Evolutionary conservation across 345 rosid genomes (phyloP).

Genomic region (Raphanus raphanistrum): DNA sequence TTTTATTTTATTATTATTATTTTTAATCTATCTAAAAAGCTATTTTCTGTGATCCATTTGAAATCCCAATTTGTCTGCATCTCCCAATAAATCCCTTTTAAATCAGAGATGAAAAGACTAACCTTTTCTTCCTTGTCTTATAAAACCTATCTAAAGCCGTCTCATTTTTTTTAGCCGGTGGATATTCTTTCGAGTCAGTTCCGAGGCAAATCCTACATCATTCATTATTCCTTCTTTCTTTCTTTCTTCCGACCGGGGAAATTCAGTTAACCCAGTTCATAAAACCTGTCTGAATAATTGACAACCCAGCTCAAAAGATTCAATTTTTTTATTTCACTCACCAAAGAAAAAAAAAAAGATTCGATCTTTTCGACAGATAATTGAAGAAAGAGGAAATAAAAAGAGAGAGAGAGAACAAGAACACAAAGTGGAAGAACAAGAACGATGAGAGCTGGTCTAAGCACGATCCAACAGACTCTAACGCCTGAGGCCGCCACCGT

Average conservation of each 20-base stretch:
- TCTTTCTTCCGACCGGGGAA: neutral
- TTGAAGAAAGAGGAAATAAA: conserved; percentile 32
- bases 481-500: conserved; percentile 94
- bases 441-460: conserved; percentile 91
- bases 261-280: conserved; percentile 8
- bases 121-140: conserved; percentile 30
- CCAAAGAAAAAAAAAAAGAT: conserved; percentile 23
- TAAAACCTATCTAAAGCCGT: conserved; percentile 32
- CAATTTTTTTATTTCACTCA: conserved; percentile 14
- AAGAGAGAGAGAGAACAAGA: neutral
- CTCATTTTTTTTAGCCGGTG: conserved; percentile 27
- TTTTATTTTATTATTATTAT: neutral
- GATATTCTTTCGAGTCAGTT: conserved; percentile 1
- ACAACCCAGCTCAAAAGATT: conserved; percentile 36
- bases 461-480: conserved; percentile 97
- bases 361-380: conserved; percentile 30
- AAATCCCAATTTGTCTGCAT: conserved; percentile 38
- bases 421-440: conserved; percentile 16
- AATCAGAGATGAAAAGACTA: neutral
- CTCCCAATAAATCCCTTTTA: conserved; percentile 20
- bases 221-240: neutral
- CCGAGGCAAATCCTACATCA: conserved; percentile 17
- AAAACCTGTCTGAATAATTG: conserved; percentile 27
- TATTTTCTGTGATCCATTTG: conserved; percentile 40
- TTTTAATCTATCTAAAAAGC: conserved; percentile 31